These are phyloP conservation scores for Entomortierella chlamydospora DNA, from an alignment of 192 early-diverging fungal species.

Conservation along the genomic window DNA sequence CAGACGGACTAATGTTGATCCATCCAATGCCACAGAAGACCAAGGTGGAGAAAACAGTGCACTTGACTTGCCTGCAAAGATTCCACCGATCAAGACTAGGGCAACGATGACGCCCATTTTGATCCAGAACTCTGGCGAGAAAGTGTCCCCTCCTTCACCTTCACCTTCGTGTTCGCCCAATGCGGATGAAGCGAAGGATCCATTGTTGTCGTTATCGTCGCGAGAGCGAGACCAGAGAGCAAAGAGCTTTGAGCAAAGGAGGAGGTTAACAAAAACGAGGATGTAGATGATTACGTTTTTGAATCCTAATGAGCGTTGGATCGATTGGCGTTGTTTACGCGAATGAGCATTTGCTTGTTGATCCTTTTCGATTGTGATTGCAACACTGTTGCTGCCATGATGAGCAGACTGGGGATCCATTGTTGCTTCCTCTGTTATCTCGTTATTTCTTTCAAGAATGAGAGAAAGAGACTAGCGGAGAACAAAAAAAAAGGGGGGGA, in stretches of 20 bases:
- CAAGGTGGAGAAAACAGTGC: neutral
- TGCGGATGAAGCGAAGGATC: neutral
- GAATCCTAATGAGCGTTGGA: conserved; percentile 33
- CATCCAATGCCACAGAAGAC: neutral
- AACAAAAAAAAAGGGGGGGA: neutral
- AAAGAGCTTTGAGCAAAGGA: conserved; percentile 34
- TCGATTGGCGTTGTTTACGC: neutral
- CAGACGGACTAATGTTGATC: conserved; percentile 2
- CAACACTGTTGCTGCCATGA: neutral
- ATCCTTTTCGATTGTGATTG: conserved; percentile 44
- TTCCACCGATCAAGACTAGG: conserved; percentile 83
- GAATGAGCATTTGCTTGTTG: conserved; percentile 7
- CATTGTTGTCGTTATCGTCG: neutral
- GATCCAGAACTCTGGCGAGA: conserved; percentile 56
- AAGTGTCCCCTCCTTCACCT: conserved; percentile 24
- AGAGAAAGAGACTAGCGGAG: neutral
- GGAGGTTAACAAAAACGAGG: conserved; percentile 32
- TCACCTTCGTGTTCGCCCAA: conserved; percentile 3
- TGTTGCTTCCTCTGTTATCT: neutral
- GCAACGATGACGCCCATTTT: conserved; percentile 62
- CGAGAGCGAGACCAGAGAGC: conserved; percentile 14
- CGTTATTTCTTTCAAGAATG: neutral
- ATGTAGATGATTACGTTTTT: conserved; percentile 40
- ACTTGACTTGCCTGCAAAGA: conserved; percentile 73
- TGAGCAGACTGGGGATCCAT: neutral